Evolutionary conservation across 371 early-diverging fungal species (phyloP).

Genomic region (Mucor velutinosus): DNA sequence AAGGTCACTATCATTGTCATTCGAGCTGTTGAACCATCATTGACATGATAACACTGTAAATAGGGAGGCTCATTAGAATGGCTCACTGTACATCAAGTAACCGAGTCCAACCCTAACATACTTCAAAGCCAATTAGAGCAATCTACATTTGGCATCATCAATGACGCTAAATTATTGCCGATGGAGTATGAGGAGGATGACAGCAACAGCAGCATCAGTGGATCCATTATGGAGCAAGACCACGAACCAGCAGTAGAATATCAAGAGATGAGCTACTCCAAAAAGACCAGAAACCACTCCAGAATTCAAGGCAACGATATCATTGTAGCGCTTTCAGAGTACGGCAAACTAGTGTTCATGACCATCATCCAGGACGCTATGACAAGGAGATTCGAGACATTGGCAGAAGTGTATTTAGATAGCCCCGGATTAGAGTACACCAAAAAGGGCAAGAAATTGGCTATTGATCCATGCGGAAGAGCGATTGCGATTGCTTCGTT

Average conservation of each 20-base stretch:
- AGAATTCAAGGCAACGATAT: constrained; percentile 35
- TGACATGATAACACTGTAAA: not conserved
- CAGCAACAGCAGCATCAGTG: not conserved
- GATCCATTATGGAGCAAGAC: not conserved
- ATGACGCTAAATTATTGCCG: constrained; percentile 24
- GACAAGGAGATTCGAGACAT: constrained; percentile 35
- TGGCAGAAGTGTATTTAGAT: constrained; percentile 37
- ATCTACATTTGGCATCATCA: constrained; percentile 34
- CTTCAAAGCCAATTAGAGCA: constrained; percentile 31
- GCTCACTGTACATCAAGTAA: constrained; percentile 6
- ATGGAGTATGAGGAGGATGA: constrained; percentile 16
- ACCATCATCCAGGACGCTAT: constrained; percentile 17
- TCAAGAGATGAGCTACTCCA: constrained; percentile 3
- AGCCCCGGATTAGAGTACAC: constrained; percentile 41
- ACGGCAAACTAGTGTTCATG: constrained; percentile 43
- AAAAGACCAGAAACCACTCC: constrained; percentile 27
- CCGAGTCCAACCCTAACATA: constrained; percentile 1
- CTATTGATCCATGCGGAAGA: constrained; percentile 49
- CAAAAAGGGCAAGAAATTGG: constrained; percentile 37
- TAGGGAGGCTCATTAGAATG: constrained; percentile 35
- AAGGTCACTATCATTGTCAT: constrained; percentile 21
- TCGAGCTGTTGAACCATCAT: not conserved
- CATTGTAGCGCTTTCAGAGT: constrained; percentile 41
- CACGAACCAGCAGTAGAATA: not conserved
- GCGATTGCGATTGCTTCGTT: constrained; percentile 45